phyloP scores from a whole-genome alignment of 2,329 filamentous ascomycete species.

The Exutisphaerella laricina region DNA sequence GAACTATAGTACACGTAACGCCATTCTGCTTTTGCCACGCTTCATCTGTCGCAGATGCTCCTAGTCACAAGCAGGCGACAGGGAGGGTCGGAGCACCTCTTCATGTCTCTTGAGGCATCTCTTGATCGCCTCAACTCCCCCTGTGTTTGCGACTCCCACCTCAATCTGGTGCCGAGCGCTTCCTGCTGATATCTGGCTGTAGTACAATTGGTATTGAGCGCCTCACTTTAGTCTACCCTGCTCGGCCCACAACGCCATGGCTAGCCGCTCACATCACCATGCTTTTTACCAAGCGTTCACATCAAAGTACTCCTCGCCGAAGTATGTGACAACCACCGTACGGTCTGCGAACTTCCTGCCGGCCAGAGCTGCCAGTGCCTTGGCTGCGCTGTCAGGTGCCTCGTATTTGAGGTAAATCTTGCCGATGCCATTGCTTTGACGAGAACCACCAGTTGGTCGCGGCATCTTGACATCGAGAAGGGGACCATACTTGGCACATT shows the following conservation, averaged over 20 bases:
- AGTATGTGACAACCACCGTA: conserved; percentile 94
- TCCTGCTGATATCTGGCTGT: too few species aligned
- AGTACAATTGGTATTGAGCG: too few species aligned
- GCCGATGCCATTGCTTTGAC: conserved; percentile 82
- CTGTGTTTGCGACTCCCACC: too few species aligned
- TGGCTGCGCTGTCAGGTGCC: conserved; percentile 67
- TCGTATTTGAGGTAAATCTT: conserved; percentile 98
- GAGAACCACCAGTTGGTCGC: conserved; percentile 72
- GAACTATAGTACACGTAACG: neutral
- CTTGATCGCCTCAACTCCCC: too few species aligned
- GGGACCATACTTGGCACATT: conserved; percentile 84
- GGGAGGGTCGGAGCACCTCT: too few species aligned
- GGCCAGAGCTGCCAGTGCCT: conserved; percentile 81
- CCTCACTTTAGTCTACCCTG: too few species aligned
- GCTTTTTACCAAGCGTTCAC: conserved; percentile 69
- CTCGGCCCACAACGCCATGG: neutral
- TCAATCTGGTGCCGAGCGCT: too few species aligned
- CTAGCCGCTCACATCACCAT: neutral
- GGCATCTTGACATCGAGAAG: conserved; percentile 90
- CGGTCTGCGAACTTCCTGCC: conserved; percentile 94
- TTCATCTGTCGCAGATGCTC: neutral
- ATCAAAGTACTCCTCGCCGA: conserved; percentile 97
- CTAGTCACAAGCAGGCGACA: neutral
- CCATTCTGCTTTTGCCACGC: neutral
- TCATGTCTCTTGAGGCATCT: too few species aligned